Evolutionary conservation across 495 filamentous ascomycete species (phyloP), one percentile per base, ranked within the genome.

Genomic region (Apiosordaria backusii): DNA sequence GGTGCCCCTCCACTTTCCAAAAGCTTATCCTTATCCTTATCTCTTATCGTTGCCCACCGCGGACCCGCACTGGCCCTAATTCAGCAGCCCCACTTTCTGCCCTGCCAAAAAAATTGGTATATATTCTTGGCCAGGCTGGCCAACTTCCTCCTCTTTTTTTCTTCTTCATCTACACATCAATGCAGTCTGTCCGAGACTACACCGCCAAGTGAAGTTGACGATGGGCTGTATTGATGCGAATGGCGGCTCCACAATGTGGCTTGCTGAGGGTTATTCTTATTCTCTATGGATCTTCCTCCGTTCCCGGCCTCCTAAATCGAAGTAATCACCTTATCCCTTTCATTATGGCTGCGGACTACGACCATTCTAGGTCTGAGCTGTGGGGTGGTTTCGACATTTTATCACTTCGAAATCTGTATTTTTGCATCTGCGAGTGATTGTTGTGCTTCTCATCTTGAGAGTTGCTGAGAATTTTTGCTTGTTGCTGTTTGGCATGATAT

Each of bases 211-310:
- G 70, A 65, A 67, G 66, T 27, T 54, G 22, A 18, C 63, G 52
- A 40, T 29, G 26, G 26, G 22, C 18, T 57, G 64, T 63, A 62
- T 66, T 71, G 45, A 45, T 66, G 52, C 45, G 58, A 27, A 54
- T 63, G 68, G 68, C 19, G 70, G 70, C 70, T 72, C 70, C 70
- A 52, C 70, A 68, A 57, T 27, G 70, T 52, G 70, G 70, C 70
- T 70, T 70, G 70, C 70, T 72, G 70, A 72, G 70, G 70, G 70
- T 70, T 72, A 72, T 61, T 55, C 62, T 60, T 58, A 64, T 64
- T 66, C 60, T 61, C 65, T 53, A 69, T 72, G 70, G 65, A 65
- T 72, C 61, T 70, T 66, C 70, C 68, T 72, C 70, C 70, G 70
- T 72, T 72, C 70, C 70, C 70, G 68, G 70, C 70, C 70, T 65